Base-by-base conservation (phyloP, 148 eudicot genomes). In the Cornus florida region DNA sequence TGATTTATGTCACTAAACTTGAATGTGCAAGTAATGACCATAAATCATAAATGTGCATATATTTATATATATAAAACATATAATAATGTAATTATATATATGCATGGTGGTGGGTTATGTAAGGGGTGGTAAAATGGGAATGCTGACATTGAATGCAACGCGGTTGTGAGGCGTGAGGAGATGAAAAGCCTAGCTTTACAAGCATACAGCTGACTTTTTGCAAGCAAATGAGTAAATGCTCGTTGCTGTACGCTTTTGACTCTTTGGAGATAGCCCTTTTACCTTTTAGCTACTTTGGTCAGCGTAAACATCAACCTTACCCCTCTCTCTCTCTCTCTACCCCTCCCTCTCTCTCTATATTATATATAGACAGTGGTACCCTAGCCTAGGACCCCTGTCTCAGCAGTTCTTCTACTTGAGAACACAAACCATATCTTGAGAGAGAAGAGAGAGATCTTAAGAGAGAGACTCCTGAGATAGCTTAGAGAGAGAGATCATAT, bases 121-220 rank as follows among this genome's bases (percentile, higher is more conserved):
- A 53, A 11, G 59, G 12, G 17, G 59, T 48, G 10, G 12, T 53
- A 53, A 53, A 64, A 64, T 19, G 16, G 23, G 11, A 53, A 53
- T 20, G 2, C 22, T 64, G 67, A 64, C 28, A 64, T 64, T 64
- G 14, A 64, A 23, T 64, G 67, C 10, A 10, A 64, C 23, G 28
- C 23, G 28, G 67, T 64, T 20, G 16, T 64, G 28, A 64, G 67
- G 19, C 23, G 11, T 19, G 5, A 23, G 66, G 62, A 69, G 66
- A 50, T 77, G 73, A 33, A 23, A 62, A 62, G 67, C 5, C 9
- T 13, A 12, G 64, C 16, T 62, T 19, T 19, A 62, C 24, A 46
- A 62, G 60, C 57, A 82, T 6, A 70, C 39, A 83, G 82, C 76
- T 83, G 83, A 83, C 83, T 79, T 79, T 83, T 83, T 75, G 86